phyloP scores from a whole-genome alignment of 768 basidiomycete species.

The Pholiota microspora region DNA sequence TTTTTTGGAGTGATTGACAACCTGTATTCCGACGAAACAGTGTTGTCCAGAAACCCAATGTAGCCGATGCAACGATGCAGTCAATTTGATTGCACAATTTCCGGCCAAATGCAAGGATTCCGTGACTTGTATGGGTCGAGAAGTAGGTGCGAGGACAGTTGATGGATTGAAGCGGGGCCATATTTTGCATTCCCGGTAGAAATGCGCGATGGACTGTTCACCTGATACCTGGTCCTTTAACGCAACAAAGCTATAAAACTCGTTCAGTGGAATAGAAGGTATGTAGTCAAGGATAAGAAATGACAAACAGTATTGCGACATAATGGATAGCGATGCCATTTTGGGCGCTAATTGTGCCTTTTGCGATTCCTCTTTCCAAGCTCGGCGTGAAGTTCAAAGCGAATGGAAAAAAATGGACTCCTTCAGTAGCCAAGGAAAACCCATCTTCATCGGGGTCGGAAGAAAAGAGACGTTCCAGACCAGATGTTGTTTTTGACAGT shows the following conservation, averaged over 20 bases:
- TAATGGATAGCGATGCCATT: constrained; percentile 71
- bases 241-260: constrained; percentile 60
- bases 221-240: constrained; percentile 63
- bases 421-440: constrained; percentile 60
- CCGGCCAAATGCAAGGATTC: constrained; percentile 63
- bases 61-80: constrained; percentile 65
- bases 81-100: constrained; percentile 60
- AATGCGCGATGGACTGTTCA: constrained; percentile 79
- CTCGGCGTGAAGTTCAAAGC: constrained; percentile 62
- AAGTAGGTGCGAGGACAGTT: constrained; percentile 55
- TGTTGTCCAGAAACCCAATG: constrained; percentile 83
- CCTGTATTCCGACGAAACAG: constrained; percentile 62
- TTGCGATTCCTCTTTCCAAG: constrained; percentile 46
- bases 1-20: constrained; percentile 69
- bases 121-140: constrained; percentile 56
- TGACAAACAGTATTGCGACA: constrained; percentile 73
- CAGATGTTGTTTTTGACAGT: constrained; percentile 48
- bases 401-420: constrained; percentile 72
- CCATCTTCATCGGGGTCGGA: constrained; percentile 57
- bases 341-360: constrained; percentile 55
- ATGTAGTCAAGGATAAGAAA: not conserved
- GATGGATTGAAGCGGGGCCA: constrained; percentile 74
- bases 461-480: constrained; percentile 39
- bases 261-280: constrained; percentile 4
- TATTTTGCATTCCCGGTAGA: constrained; percentile 79